Percentiles rank a stretch among this genome's conserved stretches.
Conservation (phyloP, 108 stramenopile species). For the Skeletonema grethae region DNA sequence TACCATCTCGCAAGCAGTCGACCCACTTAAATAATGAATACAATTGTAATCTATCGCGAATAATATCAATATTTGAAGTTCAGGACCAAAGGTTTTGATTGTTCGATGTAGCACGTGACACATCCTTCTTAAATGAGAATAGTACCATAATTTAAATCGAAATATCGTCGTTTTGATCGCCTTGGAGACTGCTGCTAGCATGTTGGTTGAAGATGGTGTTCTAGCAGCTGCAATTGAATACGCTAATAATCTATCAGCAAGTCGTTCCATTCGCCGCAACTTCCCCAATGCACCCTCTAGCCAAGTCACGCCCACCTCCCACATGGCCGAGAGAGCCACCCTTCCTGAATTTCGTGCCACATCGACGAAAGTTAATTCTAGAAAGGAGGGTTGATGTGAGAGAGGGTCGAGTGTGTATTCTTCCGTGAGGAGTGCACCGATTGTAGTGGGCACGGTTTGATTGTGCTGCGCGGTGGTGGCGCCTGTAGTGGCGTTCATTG, state of each 20-base stretch:
- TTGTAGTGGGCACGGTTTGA: slow-evolving; percentile 61
- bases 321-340: slow-evolving; percentile 52
- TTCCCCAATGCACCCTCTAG: slow-evolving; percentile 14
- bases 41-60: slow-evolving; percentile 65
- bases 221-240: background rate
- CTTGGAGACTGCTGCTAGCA: background rate
- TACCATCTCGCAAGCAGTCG: slow-evolving; percentile 70
- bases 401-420: slow-evolving; percentile 79
- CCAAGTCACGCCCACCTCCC: slow-evolving; percentile 33
- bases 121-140: slow-evolving; percentile 17
- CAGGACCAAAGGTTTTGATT: slow-evolving; percentile 47
- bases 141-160: slow-evolving; percentile 24
- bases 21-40: slow-evolving; percentile 51
- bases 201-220: background rate
- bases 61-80: slow-evolving; percentile 58
- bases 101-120: slow-evolving; percentile 26
- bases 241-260: slow-evolving; percentile 14
- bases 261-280: slow-evolving; percentile 29
- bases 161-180: slow-evolving; percentile 4
- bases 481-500: background rate
- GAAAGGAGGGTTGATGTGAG: slow-evolving; percentile 80
- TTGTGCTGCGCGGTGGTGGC: slow-evolving; percentile 19
- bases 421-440: slow-evolving; percentile 79
- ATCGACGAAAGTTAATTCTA: slow-evolving; percentile 78
- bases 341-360: slow-evolving; percentile 60